Evolutionary conservation across 352 stramenopile genomes (phyloP).

Genomic region (Bremia lactucae): DNA sequence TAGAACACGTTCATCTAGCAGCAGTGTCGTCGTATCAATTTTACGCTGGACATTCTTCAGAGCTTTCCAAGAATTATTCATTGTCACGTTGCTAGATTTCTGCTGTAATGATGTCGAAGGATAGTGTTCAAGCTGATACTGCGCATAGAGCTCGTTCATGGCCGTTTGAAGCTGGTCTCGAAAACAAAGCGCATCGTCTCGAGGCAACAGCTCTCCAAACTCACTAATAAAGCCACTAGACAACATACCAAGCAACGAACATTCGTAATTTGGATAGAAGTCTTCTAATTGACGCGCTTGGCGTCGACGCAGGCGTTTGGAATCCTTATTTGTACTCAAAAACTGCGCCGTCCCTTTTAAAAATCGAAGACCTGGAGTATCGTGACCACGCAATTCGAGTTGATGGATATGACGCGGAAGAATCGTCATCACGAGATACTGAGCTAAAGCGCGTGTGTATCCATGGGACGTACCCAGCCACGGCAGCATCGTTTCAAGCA

Average conservation of each 20-base stretch:
- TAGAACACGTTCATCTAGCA: conserved; percentile 52
- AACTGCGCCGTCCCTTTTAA: conserved; percentile 43
- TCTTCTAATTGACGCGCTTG: conserved; percentile 60
- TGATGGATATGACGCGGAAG: conserved; percentile 52
- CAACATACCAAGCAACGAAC: conserved; percentile 58
- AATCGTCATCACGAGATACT: conserved; percentile 58
- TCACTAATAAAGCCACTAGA: conserved; percentile 51
- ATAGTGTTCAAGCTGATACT: neutral
- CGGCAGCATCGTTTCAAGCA: conserved; percentile 45
- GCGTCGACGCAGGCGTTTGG: conserved; percentile 68
- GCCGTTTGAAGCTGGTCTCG: conserved; percentile 56
- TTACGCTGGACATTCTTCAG: conserved; percentile 50
- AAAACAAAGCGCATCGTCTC: conserved; percentile 40
- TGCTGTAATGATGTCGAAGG: neutral
- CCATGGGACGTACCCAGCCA: conserved; percentile 75
- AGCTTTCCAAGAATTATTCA: neutral
- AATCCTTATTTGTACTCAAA: conserved; percentile 75
- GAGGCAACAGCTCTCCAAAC: conserved; percentile 58
- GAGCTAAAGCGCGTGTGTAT: conserved; percentile 70
- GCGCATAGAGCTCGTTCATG: neutral
- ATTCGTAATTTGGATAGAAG: conserved; percentile 45
- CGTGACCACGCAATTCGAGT: conserved; percentile 4
- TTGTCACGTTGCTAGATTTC: neutral
- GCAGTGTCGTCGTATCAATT: conserved; percentile 53
- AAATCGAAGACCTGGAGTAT: conserved; percentile 29